phyloP scores from a whole-genome alignment of 257 asterid genomes.

The Prunella vulgaris region DNA sequence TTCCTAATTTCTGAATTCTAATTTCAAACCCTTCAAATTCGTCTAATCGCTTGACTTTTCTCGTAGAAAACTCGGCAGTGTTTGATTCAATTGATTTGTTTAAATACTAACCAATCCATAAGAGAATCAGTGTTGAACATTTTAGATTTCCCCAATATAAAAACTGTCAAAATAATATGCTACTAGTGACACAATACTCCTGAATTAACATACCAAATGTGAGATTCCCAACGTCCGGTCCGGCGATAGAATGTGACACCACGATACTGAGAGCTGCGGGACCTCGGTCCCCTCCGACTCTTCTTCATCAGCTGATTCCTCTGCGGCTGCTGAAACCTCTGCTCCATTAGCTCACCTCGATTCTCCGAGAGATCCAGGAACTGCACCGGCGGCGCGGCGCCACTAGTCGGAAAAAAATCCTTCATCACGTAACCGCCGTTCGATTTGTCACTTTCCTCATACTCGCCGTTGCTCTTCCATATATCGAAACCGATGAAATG shows the following conservation, averaged over 20 bases:
- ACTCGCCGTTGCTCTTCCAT: slow-evolving; percentile 45
- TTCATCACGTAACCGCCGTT: slow-evolving; percentile 45
- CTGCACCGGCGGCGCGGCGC: slow-evolving; percentile 26
- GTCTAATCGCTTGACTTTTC: not conserved
- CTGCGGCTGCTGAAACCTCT: slow-evolving; percentile 38
- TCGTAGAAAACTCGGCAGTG: not conserved
- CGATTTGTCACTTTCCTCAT: slow-evolving; percentile 41
- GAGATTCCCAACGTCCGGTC: slow-evolving; percentile 99
- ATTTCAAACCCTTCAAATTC: slow-evolving; percentile 20
- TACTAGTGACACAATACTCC: not conserved
- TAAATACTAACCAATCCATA: not conserved
- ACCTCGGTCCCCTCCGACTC: slow-evolving; percentile 96
- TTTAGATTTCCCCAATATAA: not conserved
- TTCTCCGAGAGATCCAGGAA: slow-evolving; percentile 48
- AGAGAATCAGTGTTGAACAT: not conserved
- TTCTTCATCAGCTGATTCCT: slow-evolving; percentile 59
- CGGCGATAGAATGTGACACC: slow-evolving; percentile 98
- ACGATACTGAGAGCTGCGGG: slow-evolving; percentile 96
- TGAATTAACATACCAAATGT: slow-evolving; percentile 61
- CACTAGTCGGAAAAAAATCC: slow-evolving; percentile 56
- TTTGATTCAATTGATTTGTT: not conserved
- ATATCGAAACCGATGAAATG: slow-evolving; percentile 49
- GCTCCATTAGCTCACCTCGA: slow-evolving; percentile 36
- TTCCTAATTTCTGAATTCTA: slow-evolving; percentile 14
- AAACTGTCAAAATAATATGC: not conserved